Conservation (phyloP, 1,139 yeast genomes). For the Taphrina confusa region DNA sequence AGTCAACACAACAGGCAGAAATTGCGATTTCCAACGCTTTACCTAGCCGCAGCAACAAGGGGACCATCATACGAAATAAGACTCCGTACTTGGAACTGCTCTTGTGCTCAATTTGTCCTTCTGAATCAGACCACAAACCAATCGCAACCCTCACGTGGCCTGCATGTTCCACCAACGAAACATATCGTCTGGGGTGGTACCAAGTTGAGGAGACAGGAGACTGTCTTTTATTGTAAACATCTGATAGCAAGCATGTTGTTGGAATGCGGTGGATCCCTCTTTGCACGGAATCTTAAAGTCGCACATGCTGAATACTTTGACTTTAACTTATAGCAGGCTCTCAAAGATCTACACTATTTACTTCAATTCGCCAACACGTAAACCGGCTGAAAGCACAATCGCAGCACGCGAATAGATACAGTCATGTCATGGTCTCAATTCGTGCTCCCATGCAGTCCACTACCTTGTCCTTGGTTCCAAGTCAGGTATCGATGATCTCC, state of each 20-base stretch:
- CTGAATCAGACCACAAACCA: background rate
- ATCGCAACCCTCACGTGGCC: background rate
- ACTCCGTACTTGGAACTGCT: constrained; percentile 30
- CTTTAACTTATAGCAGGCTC: background rate
- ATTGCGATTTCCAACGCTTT: background rate
- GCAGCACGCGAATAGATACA: too few species aligned
- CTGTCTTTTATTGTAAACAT: constrained; percentile 29
- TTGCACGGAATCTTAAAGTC: background rate
- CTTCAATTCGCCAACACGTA: too few species aligned
- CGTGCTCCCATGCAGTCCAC: background rate
- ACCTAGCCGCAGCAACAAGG: constrained; percentile 1
- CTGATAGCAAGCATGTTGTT: constrained; percentile 30
- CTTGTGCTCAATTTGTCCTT: constrained; percentile 32
- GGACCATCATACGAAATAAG: constrained; percentile 26
- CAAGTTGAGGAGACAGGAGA: background rate
- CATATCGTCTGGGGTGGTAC: constrained; percentile 27
- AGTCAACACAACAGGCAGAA: background rate
- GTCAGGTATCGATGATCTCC: constrained; percentile 73
- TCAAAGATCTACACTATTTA: too few species aligned
- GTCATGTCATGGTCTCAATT: background rate
- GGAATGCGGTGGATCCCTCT: constrained; percentile 12
- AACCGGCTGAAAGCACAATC: too few species aligned
- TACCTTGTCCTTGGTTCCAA: constrained; percentile 50
- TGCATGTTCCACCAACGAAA: background rate
- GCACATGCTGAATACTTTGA: background rate